Evolutionary conservation across 768 basidiomycete species (phyloP).

Genomic region (Chalciporus piperatus): DNA sequence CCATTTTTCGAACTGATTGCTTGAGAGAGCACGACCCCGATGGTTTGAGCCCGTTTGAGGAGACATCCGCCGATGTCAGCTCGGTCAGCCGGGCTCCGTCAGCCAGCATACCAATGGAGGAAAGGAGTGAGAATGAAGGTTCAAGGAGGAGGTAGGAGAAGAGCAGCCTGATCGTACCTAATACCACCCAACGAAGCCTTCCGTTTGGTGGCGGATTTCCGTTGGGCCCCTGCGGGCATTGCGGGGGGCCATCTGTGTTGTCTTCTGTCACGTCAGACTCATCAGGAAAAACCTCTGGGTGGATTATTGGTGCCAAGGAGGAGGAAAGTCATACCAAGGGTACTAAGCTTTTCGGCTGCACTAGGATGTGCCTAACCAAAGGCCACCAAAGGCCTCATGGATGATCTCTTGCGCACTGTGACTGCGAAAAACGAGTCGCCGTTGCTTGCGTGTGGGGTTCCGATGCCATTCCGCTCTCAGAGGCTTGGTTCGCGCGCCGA

Average conservation of each 20-base stretch:
- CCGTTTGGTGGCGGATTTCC: slow-evolving; percentile 39
- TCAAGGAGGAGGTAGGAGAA: no score
- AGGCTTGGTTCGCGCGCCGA: not conserved
- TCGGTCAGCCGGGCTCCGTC: no score
- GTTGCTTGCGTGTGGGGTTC: slow-evolving; percentile 9
- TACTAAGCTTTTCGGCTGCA: slow-evolving; percentile 57
- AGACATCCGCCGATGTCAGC: slow-evolving; percentile 71
- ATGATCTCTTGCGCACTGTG: slow-evolving; percentile 84
- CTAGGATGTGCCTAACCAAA: slow-evolving; percentile 87
- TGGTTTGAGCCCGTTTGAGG: slow-evolving; percentile 97
- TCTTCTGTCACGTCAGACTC: slow-evolving; percentile 42
- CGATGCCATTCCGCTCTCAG: not conserved
- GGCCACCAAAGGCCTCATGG: slow-evolving; percentile 80
- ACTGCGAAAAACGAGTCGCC: slow-evolving; percentile 80
- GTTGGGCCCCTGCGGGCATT: not conserved
- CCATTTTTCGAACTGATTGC: slow-evolving; percentile 94
- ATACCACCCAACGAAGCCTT: slow-evolving; percentile 94
- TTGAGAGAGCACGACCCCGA: slow-evolving; percentile 93
- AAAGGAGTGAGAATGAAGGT: no score
- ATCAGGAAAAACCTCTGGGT: no score
- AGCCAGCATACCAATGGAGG: not conserved
- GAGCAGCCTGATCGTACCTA: slow-evolving; percentile 62
- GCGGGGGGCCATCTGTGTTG: slow-evolving; percentile 18
- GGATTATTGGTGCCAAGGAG: no score
- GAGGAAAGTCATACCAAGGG: slow-evolving; percentile 74